phyloP scores from a whole-genome alignment of 371 early-diverging fungal genomes.

The Caulochytrium protostelioides region DNA sequence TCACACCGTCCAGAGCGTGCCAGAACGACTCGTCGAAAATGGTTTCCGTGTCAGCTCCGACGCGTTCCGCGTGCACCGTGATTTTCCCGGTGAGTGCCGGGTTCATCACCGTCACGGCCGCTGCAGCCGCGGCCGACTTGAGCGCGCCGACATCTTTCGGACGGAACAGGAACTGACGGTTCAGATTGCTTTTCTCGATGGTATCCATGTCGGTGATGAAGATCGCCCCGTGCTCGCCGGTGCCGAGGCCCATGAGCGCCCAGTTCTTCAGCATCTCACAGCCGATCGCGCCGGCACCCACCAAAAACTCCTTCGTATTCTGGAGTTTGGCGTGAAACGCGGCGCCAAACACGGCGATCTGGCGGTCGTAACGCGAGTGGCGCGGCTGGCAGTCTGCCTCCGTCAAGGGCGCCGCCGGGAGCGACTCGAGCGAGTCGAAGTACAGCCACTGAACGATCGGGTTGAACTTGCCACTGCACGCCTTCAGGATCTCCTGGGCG shows the following conservation, averaged over 20 bases:
- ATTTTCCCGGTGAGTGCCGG: slow-evolving; percentile 63
- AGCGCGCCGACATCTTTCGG: slow-evolving; percentile 75
- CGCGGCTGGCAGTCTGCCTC: slow-evolving; percentile 52
- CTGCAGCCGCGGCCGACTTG: slow-evolving; percentile 87
- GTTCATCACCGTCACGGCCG: slow-evolving; percentile 85
- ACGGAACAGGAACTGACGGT: slow-evolving; percentile 96
- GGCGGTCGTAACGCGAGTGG: slow-evolving; percentile 80
- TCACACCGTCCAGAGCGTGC: slow-evolving; percentile 67
- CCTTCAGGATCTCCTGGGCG: slow-evolving; percentile 98
- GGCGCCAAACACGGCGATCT: slow-evolving; percentile 86
- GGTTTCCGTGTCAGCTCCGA: slow-evolving; percentile 88
- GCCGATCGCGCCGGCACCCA: slow-evolving; percentile 99
- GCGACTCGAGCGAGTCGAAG: slow-evolving; percentile 91
- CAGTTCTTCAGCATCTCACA: slow-evolving; percentile 99
- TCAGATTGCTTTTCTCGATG: slow-evolving; percentile 93
- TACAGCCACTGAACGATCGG: slow-evolving; percentile 94
- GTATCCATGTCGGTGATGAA: slow-evolving; percentile 99
- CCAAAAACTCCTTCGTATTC: slow-evolving; percentile 80
- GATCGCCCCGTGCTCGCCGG: slow-evolving; percentile 62
- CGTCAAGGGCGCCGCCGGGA: slow-evolving; percentile 41
- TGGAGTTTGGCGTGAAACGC: slow-evolving; percentile 72
- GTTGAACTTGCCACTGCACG: slow-evolving; percentile 80
- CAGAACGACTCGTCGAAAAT: slow-evolving; percentile 93
- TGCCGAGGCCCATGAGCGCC: slow-evolving; percentile 95
- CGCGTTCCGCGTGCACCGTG: slow-evolving; percentile 75